These are phyloP conservation scores for Phytopythium litorale DNA, from an alignment of 352 stramenopile genomes.

Conservation along the genomic window DNA sequence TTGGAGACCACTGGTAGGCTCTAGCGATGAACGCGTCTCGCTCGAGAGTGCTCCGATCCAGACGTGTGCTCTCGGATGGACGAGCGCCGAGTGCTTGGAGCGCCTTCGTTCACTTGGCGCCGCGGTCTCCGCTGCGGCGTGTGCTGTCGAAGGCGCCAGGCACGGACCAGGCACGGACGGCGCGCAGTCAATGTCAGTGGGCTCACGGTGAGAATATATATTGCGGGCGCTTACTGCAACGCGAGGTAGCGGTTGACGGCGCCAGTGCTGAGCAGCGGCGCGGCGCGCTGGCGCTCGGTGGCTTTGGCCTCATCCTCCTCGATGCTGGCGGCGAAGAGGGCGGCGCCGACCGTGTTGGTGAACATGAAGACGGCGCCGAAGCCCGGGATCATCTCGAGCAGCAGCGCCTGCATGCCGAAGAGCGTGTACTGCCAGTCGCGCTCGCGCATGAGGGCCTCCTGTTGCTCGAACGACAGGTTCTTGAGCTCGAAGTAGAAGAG, in stretches of 20 bases:
- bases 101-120: too few species aligned
- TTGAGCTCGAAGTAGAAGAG: conserved; percentile 79
- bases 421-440: conserved; percentile 53
- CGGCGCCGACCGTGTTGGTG: conserved; percentile 66
- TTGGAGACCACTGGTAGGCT: too few species aligned
- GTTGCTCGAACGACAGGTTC: conserved; percentile 47
- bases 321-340: conserved; percentile 61
- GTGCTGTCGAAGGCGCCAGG: too few species aligned
- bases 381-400: conserved; percentile 71
- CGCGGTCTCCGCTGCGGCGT: too few species aligned
- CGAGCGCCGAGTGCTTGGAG: too few species aligned
- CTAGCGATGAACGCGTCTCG: too few species aligned
- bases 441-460: conserved; percentile 43
- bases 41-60: too few species aligned
- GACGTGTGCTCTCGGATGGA: too few species aligned
- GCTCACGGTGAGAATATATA: background rate
- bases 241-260: conserved; percentile 7
- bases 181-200: too few species aligned
- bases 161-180: too few species aligned
- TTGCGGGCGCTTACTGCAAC: background rate
- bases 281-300: background rate
- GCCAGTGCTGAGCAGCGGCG: conserved; percentile 2
- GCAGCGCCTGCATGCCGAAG: conserved; percentile 70
- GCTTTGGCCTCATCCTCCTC: conserved; percentile 33
- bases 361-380: conserved; percentile 64